Evolutionary conservation across 108 stramenopile species (phyloP), one percentile per base, ranked within the genome.

Genomic region (Skeletonema menzelii): DNA sequence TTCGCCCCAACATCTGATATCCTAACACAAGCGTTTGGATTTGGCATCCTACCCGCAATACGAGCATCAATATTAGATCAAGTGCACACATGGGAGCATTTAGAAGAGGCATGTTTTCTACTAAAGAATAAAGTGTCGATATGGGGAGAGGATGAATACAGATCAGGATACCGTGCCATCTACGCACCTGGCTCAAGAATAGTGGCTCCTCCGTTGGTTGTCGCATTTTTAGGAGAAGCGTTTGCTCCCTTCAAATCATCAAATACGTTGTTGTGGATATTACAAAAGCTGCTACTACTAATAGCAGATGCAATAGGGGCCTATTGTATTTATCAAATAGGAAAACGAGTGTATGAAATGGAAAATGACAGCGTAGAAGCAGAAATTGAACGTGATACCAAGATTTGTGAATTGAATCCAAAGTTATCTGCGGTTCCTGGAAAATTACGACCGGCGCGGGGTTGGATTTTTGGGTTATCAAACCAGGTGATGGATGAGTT

Each of bases 381-480:
- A 37, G 75, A 76, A 53, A 72, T 80, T 69, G 79, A 76, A 46
- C 62, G 63, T 8, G 37, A 63, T 31, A 76, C 70, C 14, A 32
- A 75, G 5, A 31, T 37, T 13, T 62, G 62, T 15, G 27, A 67
- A 30, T 38, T 31, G n/a, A 44, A 66, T 12, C 12, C 35, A 63
- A 42, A n/a, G 40, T 15, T 42, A n/a, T 42, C 40, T 2, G 64
- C 72, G 1, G 34, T 79, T 79, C 78, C 78, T 24, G 63, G 35
- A 19, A 73, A 65, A 20, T 68, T 82, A 59, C 63, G 76, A n/a
- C 76, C 81, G 3, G 66, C 63, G 15, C 67, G 71, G 44, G 81
- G 74, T 13, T 82, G 81, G 81, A 63, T 77, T 8, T 65, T 82
- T 44, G 81, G 72, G 8, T 34, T 77, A 13, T 63, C 80, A n/a